A percentile compares a stretch with the other conserved stretches of the same genome.
These are phyloP conservation scores for Filobasidium floriforme DNA, from an alignment of 768 basidiomycete species.

Conservation along the genomic window DNA sequence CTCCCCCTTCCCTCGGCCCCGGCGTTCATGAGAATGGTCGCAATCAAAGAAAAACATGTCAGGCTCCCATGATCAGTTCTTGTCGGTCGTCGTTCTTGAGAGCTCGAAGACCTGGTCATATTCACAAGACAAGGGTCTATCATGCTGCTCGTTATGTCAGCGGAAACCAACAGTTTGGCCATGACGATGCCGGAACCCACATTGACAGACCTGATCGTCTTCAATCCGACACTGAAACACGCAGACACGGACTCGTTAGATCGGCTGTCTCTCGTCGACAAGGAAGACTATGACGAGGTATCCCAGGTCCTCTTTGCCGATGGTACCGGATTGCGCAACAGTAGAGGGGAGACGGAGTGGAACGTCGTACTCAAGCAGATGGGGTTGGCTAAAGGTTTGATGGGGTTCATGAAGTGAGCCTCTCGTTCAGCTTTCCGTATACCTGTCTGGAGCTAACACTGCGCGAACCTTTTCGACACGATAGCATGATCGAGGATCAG, in stretches of 20 bases:
- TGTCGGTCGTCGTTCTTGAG: no score
- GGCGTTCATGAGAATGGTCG: no score
- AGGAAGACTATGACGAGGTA: not conserved
- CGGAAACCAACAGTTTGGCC: no score
- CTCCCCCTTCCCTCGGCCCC: no score
- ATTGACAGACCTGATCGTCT: not conserved
- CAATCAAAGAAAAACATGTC: no score
- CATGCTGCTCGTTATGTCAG: no score
- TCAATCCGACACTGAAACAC: not conserved
- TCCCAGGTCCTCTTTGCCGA: constrained; percentile 3
- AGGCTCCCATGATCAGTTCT: no score
- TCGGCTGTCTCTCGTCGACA: not conserved
- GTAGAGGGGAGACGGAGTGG: not conserved
- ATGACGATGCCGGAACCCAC: not conserved
- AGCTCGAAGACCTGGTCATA: no score
- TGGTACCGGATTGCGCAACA: not conserved
- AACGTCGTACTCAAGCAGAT: not conserved
- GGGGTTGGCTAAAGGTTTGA: constrained; percentile 6
- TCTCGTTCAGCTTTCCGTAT: no score
- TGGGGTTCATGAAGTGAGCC: constrained; percentile 4
- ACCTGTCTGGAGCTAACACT: no score
- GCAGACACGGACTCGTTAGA: not conserved
- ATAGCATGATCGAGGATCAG: constrained; percentile 2
- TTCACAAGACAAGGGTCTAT: no score
- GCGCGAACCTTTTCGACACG: no score